Percentiles rank a stretch among this genome's conserved stretches.
These are phyloP conservation scores for Phaeotremella fagi DNA, from an alignment of 768 basidiomycete genomes.

Conservation along the genomic window DNA sequence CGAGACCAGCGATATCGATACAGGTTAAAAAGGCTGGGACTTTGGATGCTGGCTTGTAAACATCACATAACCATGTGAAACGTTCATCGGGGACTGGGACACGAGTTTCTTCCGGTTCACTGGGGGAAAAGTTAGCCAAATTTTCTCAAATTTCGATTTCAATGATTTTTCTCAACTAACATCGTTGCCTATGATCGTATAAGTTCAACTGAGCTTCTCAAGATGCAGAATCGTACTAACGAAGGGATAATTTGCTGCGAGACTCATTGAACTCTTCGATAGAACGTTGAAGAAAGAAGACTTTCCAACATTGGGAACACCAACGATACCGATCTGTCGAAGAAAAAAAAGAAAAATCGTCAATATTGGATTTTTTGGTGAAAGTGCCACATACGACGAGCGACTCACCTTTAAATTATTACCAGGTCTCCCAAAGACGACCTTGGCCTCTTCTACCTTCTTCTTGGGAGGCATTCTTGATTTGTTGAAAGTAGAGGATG, in stretches of 20 bases:
- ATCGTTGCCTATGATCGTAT: no score
- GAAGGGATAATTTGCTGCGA: slow-evolving; percentile 97
- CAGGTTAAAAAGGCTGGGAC: slow-evolving; percentile 94
- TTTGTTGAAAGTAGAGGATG: slow-evolving; percentile 1
- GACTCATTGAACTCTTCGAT: slow-evolving; percentile 74
- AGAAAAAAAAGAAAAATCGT: no score
- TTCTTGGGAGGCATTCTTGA: slow-evolving; percentile 83
- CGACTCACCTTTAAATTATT: slow-evolving; percentile 68
- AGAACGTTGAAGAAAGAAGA: slow-evolving; percentile 98
- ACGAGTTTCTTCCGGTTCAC: slow-evolving; percentile 85
- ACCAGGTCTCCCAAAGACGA: slow-evolving; percentile 78
- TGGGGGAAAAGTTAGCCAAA: slow-evolving; percentile 55
- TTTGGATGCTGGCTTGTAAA: slow-evolving; percentile 81
- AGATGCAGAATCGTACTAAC: no score
- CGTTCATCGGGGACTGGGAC: slow-evolving; percentile 90
- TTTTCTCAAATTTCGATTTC: no score
- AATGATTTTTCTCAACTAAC: no score
- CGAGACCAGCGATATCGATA: slow-evolving; percentile 97
- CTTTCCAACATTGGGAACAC: slow-evolving; percentile 95
- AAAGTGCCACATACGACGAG: not conserved
- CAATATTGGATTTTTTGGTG: no score
- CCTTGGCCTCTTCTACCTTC: slow-evolving; percentile 70
- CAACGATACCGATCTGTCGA: slow-evolving; percentile 91
- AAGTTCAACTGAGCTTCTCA: no score
- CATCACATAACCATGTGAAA: slow-evolving; percentile 87